A percentile compares a stretch with the other conserved stretches of the same genome.
Evolutionary conservation across 148 eudicot genomes (phyloP).

Genomic region (Rhododendron simsii): DNA sequence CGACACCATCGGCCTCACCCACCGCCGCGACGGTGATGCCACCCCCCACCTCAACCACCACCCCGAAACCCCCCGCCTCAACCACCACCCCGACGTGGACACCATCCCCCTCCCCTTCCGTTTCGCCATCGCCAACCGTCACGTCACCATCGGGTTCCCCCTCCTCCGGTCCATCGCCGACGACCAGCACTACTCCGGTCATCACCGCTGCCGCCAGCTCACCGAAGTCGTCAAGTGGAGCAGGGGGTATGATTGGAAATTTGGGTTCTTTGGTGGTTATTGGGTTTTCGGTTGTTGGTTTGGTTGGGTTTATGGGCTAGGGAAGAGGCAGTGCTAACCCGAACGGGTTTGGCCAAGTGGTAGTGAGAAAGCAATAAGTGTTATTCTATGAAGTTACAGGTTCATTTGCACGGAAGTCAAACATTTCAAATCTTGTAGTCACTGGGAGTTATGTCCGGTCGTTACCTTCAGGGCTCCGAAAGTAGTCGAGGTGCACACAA

Average conservation of each 20-base stretch:
- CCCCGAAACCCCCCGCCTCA: too few relatives aligned
- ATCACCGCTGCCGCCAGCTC: background rate
- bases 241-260: constrained; percentile 6
- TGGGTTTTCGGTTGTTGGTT: constrained; percentile 17
- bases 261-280: background rate
- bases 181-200: background rate
- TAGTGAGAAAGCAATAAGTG: too few relatives aligned
- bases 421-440: too few relatives aligned
- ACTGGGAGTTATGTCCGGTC: too few relatives aligned
- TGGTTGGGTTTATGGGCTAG: constrained; percentile 35
- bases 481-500: too few relatives aligned
- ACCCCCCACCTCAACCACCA: too few relatives aligned
- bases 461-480: too few relatives aligned
- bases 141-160: background rate
- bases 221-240: constrained; percentile 11
- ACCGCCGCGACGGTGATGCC: constrained; percentile 1
- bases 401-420: too few relatives aligned
- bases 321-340: constrained; percentile 38
- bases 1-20: background rate
- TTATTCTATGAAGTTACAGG: too few relatives aligned
- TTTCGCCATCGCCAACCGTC: background rate
- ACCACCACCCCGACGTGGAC: background rate
- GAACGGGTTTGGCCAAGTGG: too few relatives aligned
- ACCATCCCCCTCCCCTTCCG: background rate
- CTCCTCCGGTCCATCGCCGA: background rate